Evolutionary conservation across 768 basidiomycete genomes (phyloP).

Genomic region (Lactarius hengduanensis): DNA sequence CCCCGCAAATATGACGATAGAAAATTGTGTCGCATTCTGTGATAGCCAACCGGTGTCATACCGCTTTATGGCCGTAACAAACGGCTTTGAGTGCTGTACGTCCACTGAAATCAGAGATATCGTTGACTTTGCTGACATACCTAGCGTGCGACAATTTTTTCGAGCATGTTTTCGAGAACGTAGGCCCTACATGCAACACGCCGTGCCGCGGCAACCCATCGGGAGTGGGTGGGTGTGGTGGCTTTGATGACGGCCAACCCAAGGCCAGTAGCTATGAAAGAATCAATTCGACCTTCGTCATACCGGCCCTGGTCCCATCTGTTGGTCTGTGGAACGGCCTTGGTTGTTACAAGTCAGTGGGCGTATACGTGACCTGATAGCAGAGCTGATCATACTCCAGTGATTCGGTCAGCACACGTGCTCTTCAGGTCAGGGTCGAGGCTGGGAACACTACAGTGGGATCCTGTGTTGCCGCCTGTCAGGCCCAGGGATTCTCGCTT

Average conservation of each 20-base stretch:
- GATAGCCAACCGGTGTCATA: conserved; percentile 39
- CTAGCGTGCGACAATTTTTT: conserved; percentile 11
- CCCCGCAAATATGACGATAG: conserved; percentile 58
- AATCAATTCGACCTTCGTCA: conserved; percentile 44
- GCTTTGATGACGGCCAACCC: conserved; percentile 34
- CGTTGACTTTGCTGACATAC: neutral
- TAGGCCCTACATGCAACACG: conserved; percentile 53
- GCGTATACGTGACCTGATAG: too few species aligned
- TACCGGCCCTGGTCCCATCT: conserved; percentile 48
- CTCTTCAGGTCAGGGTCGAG: conserved; percentile 34
- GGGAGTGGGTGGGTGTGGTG: conserved; percentile 58
- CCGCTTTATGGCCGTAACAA: conserved; percentile 69
- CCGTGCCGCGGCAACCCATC: conserved; percentile 57
- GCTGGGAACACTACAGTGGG: conserved; percentile 59
- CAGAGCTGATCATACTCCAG: conserved; percentile 24
- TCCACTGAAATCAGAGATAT: neutral
- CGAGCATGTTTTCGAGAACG: conserved; percentile 49
- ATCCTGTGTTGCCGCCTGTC: conserved; percentile 64
- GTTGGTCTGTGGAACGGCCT: conserved; percentile 66
- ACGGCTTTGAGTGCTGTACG: conserved; percentile 56
- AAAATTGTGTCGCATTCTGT: conserved; percentile 45
- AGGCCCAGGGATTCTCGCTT: conserved; percentile 64
- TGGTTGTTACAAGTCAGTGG: conserved; percentile 66
- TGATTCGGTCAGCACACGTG: conserved; percentile 37
- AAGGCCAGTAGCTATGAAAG: conserved; percentile 60